Conservation (phyloP, 129 eudicot species). For the Erigeron canadensis region DNA sequence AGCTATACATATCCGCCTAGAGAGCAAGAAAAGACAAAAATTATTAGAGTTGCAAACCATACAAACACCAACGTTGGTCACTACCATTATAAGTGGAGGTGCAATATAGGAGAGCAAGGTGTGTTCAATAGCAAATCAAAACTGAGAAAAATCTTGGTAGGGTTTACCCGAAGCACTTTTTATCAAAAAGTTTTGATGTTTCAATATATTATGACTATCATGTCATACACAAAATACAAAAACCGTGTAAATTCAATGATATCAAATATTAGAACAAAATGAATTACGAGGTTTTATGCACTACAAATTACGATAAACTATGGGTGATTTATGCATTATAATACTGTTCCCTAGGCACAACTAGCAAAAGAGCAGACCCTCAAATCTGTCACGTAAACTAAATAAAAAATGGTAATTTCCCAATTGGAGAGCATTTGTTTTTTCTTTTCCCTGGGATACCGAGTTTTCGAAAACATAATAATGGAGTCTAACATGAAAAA, state of each 20-base stretch:
- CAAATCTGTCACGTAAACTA: neutral
- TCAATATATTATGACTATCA: neutral
- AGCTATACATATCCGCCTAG: constrained; percentile 94
- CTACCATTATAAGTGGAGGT: neutral
- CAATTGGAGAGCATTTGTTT: too few relatives aligned
- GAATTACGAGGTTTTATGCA: too few relatives aligned
- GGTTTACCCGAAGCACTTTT: constrained; percentile 3
- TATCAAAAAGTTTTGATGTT: neutral
- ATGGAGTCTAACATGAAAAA: too few relatives aligned
- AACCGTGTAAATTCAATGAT: neutral
- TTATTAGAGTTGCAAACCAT: constrained; percentile 12
- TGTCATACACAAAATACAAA: neutral
- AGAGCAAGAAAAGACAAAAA: constrained; percentile 20
- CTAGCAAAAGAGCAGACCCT: neutral
- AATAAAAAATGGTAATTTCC: too few relatives aligned
- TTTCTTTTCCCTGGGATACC: too few relatives aligned
- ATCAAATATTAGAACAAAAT: neutral
- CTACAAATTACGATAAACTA: too few relatives aligned
- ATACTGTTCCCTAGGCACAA: neutral
- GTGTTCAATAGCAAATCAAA: too few relatives aligned
- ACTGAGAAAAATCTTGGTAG: neutral
- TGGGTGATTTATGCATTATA: too few relatives aligned
- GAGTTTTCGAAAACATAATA: too few relatives aligned
- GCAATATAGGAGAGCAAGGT: neutral
- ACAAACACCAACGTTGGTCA: constrained; percentile 4